These are phyloP conservation scores for Didymella pomorum DNA, from an alignment of 2,329 filamentous ascomycete genomes.

Conservation along the genomic window DNA sequence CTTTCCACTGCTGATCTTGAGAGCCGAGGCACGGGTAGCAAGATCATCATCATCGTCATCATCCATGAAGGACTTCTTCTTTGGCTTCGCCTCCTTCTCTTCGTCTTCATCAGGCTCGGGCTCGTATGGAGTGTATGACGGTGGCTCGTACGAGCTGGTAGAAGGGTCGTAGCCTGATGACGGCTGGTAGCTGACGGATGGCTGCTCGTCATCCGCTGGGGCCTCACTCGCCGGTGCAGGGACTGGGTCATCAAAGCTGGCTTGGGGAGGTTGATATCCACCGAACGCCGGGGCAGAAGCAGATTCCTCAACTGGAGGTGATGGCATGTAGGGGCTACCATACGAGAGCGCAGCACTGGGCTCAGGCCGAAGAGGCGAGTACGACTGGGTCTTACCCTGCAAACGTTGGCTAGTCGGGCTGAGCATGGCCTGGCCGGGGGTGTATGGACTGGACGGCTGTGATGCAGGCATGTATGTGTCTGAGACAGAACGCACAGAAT, in stretches of 20 bases:
- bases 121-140: slow-evolving; percentile 57
- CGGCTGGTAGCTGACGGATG: slow-evolving; percentile 35
- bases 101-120: slow-evolving; percentile 59
- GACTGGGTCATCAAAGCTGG: slow-evolving; percentile 37
- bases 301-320: slow-evolving; percentile 34
- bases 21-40: slow-evolving; percentile 59
- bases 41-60: slow-evolving; percentile 80
- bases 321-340: slow-evolving; percentile 42
- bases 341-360: slow-evolving; percentile 37
- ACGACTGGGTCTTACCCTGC: slow-evolving; percentile 41
- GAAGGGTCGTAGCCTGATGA: slow-evolving; percentile 46
- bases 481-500: slow-evolving; percentile 46
- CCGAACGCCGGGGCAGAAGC: slow-evolving; percentile 35
- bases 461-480: slow-evolving; percentile 43
- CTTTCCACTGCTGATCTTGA: slow-evolving; percentile 47
- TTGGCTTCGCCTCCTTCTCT: slow-evolving; percentile 55
- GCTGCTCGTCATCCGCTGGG: slow-evolving; percentile 17
- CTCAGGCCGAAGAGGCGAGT: slow-evolving; percentile 44
- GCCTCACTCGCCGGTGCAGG: slow-evolving; percentile 5
- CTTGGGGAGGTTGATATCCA: slow-evolving; percentile 37
- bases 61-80: slow-evolving; percentile 81
- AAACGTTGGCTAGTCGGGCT: slow-evolving; percentile 38
- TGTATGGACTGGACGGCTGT: slow-evolving; percentile 38
- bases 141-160: slow-evolving; percentile 39
- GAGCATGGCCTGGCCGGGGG: slow-evolving; percentile 41